A percentile compares a stretch with the other conserved stretches of the same genome.
Conservation (phyloP, 495 filamentous ascomycete species). For the Glonium stellatum region DNA sequence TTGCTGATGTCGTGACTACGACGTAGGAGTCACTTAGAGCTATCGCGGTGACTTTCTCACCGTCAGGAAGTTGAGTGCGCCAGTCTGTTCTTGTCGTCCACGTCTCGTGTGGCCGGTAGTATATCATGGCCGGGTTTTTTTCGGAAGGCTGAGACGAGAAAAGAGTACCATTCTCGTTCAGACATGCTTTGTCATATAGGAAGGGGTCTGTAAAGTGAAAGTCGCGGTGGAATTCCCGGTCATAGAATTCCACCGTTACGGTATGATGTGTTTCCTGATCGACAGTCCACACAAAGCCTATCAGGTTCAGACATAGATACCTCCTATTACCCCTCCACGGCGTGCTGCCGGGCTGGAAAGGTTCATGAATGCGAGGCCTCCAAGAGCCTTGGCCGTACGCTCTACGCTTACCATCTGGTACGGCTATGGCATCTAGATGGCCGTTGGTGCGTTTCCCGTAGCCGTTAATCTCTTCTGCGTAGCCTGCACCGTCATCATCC, state of each 20-base stretch:
- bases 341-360: conserved; percentile 90
- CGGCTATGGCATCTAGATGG: conserved; percentile 45
- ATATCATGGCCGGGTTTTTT: conserved; percentile 65
- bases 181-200: conserved; percentile 91
- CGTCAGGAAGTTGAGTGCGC: conserved; percentile 73
- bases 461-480: conserved; percentile 58
- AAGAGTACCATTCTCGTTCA: conserved; percentile 75
- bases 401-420: conserved; percentile 56
- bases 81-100: conserved; percentile 90
- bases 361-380: conserved; percentile 64
- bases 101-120: conserved; percentile 93
- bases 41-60: conserved; percentile 76
- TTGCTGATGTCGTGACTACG: conserved; percentile 72
- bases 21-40: conserved; percentile 89
- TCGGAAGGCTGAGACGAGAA: conserved; percentile 70
- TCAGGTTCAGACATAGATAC: conserved; percentile 88
- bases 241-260: conserved; percentile 95
- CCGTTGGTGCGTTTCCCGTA: conserved; percentile 54
- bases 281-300: conserved; percentile 93
- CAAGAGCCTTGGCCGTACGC: conserved; percentile 39
- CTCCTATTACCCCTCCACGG: conserved; percentile 90
- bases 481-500: conserved; percentile 93
- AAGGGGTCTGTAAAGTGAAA: conserved; percentile 97
- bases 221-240: conserved; percentile 80
- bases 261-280: conserved; percentile 90